Conservation (phyloP, 1,284 basidiomycete genomes). For the Agaricales sp. region DNA sequence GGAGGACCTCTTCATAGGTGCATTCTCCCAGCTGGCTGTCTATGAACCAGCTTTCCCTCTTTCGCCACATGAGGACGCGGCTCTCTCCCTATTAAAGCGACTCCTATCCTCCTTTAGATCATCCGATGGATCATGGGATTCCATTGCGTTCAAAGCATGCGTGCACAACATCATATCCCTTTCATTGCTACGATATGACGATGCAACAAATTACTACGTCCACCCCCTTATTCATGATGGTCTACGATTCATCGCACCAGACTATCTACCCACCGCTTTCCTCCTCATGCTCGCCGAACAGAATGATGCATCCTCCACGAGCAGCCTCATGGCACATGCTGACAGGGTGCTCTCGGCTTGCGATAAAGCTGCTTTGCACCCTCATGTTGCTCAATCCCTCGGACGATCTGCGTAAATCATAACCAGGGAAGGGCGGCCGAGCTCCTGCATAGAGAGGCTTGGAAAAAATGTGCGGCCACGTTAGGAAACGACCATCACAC, state of each 20-base stretch:
- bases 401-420: neutral
- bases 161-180: neutral
- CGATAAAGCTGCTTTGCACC: no score
- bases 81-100: neutral
- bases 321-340: no score
- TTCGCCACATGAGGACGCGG: neutral
- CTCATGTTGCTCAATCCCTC: neutral
- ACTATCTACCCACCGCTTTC: neutral
- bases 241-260: neutral
- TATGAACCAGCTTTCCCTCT: neutral
- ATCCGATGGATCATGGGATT: neutral
- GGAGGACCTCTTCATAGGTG: neutral
- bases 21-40: neutral
- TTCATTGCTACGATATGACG: neutral
- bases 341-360: no score
- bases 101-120: neutral
- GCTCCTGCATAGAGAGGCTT: no score
- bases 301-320: no score
- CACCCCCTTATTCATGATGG: neutral
- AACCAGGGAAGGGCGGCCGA: neutral
- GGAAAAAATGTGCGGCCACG: neutral
- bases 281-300: no score
- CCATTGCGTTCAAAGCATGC: neutral
- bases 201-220: neutral
- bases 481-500: neutral